Evolutionary conservation across 805 yeast species (phyloP), one percentile per base, ranked within the genome.

Genomic region (Candida gorgasii): DNA sequence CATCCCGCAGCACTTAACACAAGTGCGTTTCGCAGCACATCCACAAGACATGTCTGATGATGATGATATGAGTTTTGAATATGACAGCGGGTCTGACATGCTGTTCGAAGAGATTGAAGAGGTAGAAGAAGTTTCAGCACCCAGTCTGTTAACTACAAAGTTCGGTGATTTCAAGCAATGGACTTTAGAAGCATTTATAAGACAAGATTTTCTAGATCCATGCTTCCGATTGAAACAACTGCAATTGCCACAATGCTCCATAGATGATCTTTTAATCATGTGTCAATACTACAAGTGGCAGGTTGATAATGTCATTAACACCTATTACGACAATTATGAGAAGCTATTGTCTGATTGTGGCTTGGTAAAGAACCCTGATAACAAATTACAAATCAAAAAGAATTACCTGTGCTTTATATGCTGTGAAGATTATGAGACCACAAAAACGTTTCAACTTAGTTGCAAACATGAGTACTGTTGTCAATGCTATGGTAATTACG

Each of bases 401-500:
- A 42, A 52, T 36, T 78, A 71, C 48, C 47, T 58, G 19, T 89
- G 97, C 58, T 53, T 61, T 12, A 81, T 90, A n/a, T 90, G 97
- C 61, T 86, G 88, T 58, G 84, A 83, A 16, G 76, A 75, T 0
- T 68, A 66, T 19, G 55, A 56, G 0, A 46, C 47, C 1, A 42
- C 65, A 23, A 40, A 45, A 7, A 61, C 66, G 2, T 86, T 80
- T 52, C 61, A 73, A 2, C 59, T 88, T 13, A 72, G 72, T 12
- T 93, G 98, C 61, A 74, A 72, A 7, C 97, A 92, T 60, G 69
- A 66, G 39, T 85, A 70, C 51, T 93, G 99, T 58, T 51, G 68
- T 1, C 66, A 64, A 9, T 92, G 99, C 60, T 90, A 84, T 58
- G 55, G 65, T 12, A 71, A 70, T 24, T 90, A 88, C 57, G 64